These are phyloP conservation scores for Salix exigua DNA, from an alignment of 345 rosid genomes.

Conservation along the genomic window DNA sequence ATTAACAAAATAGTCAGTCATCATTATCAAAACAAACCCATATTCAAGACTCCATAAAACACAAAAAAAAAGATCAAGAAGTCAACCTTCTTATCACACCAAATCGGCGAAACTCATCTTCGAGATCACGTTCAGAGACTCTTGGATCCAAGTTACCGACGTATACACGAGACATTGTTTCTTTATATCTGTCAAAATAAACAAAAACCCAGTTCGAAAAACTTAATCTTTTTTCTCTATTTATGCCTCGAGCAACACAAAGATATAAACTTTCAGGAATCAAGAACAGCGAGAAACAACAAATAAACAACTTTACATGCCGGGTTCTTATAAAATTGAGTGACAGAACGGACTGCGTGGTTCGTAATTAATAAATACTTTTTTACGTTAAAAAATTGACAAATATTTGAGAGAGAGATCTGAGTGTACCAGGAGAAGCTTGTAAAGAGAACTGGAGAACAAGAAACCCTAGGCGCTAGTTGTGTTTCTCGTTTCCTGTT, in stretches of 20 bases:
- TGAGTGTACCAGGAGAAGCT: background rate
- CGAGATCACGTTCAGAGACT: constrained; percentile 34
- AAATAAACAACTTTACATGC: background rate
- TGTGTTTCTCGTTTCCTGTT: background rate
- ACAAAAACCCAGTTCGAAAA: background rate
- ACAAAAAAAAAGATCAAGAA: background rate
- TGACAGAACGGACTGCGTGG: background rate
- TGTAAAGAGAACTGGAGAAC: background rate
- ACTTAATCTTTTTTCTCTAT: background rate
- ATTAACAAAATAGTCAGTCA: background rate
- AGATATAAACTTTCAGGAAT: background rate
- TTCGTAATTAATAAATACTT: background rate
- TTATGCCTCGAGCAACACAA: background rate
- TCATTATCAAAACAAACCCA: background rate
- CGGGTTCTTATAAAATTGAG: background rate
- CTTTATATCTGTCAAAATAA: constrained; percentile 3
- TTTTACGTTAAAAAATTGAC: background rate
- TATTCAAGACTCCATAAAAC: background rate
- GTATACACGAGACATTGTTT: constrained; percentile 32
- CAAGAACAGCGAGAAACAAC: background rate
- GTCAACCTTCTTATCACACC: constrained; percentile 24
- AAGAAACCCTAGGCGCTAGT: background rate
- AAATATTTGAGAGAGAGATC: background rate
- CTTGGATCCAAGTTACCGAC: constrained; percentile 37
- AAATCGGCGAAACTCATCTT: constrained; percentile 32